Evolutionary conservation across 2,329 filamentous ascomycete species (phyloP).

Genomic region (Neophaeococcomyces aloes): DNA sequence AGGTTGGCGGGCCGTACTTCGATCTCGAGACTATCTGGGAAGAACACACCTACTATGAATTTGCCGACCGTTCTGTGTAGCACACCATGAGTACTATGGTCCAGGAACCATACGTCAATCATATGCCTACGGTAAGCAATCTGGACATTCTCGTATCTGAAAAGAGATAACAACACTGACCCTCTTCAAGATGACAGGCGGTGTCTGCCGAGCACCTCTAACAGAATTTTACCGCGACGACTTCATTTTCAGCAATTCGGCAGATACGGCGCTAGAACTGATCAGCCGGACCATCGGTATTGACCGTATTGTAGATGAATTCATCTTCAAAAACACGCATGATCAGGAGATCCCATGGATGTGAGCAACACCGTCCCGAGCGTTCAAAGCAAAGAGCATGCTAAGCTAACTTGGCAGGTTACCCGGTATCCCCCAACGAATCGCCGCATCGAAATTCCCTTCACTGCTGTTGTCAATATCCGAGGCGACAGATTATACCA

Average conservation of each 20-base stretch:
- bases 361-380: too few relatives aligned
- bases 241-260: conserved; percentile 64
- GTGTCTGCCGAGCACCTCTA: conserved; percentile 53
- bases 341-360: conserved; percentile 56
- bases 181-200: conserved; percentile 46
- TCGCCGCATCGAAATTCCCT: conserved; percentile 46
- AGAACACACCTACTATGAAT: conserved; percentile 63
- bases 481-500: conserved; percentile 58
- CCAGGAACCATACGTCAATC: conserved; percentile 67
- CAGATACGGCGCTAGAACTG: conserved; percentile 56
- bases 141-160: neutral
- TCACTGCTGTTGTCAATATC: conserved; percentile 56
- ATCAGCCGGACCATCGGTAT: conserved; percentile 61
- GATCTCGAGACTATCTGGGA: conserved; percentile 71
- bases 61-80: conserved; percentile 56
- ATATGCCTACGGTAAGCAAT: conserved; percentile 53
- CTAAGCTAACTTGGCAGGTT: too few relatives aligned
- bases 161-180: neutral
- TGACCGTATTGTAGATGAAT: conserved; percentile 63
- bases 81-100: conserved; percentile 77
- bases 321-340: conserved; percentile 56
- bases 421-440: conserved; percentile 51
- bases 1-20: conserved; percentile 10
- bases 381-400: too few relatives aligned
- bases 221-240: conserved; percentile 61